phyloP scores from a whole-genome alignment of 192 early-diverging fungal species.

The Mortierella hygrophila region DNA sequence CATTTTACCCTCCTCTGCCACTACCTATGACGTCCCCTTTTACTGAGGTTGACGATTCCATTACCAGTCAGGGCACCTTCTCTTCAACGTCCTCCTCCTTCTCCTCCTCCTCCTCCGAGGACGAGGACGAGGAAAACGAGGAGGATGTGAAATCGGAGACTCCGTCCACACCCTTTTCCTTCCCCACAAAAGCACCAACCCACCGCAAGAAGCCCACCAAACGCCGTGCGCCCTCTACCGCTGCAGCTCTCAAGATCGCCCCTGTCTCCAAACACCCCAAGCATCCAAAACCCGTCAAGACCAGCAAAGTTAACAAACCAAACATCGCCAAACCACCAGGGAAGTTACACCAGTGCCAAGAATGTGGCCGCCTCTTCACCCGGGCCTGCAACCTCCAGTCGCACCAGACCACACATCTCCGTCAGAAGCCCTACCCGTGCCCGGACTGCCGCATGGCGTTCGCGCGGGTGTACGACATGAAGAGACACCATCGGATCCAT shows the following conservation, averaged over 20 bases:
- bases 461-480: neutral
- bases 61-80: neutral
- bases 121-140: neutral
- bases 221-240: neutral
- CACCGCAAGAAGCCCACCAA: neutral
- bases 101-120: neutral
- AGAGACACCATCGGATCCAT: neutral
- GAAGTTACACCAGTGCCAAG: neutral
- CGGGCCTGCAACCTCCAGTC: slow-evolving; percentile 2
- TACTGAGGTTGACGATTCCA: neutral
- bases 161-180: neutral
- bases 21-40: neutral
- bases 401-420: neutral
- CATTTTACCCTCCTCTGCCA: neutral
- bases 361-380: neutral
- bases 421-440: neutral
- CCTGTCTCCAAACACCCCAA: neutral
- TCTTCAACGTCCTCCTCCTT: neutral
- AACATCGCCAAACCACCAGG: neutral
- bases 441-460: neutral
- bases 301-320: neutral
- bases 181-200: neutral
- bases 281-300: neutral
- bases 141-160: neutral
- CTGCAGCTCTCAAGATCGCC: neutral